Base-by-base conservation (phyloP, 2,329 filamentous ascomycete species). In the Pezicula carpinea region DNA sequence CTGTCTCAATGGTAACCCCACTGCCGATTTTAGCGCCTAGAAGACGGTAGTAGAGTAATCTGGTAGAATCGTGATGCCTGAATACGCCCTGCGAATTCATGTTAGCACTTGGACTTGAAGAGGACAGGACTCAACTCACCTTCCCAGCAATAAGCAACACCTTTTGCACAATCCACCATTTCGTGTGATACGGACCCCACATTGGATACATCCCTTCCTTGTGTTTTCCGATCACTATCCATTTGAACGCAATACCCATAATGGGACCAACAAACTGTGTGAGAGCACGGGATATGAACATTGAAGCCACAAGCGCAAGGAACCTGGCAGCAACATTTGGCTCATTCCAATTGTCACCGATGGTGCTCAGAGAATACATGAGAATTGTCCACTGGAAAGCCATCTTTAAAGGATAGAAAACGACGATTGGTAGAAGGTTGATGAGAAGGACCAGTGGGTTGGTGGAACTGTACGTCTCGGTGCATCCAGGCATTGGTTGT, bases 161-260 rank as follows among this genome's bases (percentile, higher is more conserved):
- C 62, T 80, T 80, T 56, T 80, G 71, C 1, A 72, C 70, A 46
- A 80, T 53, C 77, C 77, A 81, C 77, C 77, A 81, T 7, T 75
- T 67, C 0, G 74, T 79, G 57, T 80, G 77, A 54, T 80, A 80
- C 1, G 58, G 51, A 1, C 75, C 76, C 77, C 77, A 81, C 77
- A 81, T 81, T 2, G 77, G 76, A 53, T 75, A 79, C 2, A 78
- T 58, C 0, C 77, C 77, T 56, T 76, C 69, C 31, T 64, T 66
- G 56, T 77, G 74, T 1, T 69, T 69, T 10, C 77, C 77, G 35
- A 80, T 73, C 43, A 80, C 65, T 5, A 74, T 38, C 77, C 77
- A 80, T 57, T 80, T 80, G 41, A 70, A 65, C 3, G 64, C 34
- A 19, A 80, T 76, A n/a, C 70, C 75, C 18, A 72, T 33, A 21